Evolutionary conservation across 176 grass and related monocot species (phyloP), one percentile per base, ranked within the genome.

Genomic region (Guadua angustifolia): DNA sequence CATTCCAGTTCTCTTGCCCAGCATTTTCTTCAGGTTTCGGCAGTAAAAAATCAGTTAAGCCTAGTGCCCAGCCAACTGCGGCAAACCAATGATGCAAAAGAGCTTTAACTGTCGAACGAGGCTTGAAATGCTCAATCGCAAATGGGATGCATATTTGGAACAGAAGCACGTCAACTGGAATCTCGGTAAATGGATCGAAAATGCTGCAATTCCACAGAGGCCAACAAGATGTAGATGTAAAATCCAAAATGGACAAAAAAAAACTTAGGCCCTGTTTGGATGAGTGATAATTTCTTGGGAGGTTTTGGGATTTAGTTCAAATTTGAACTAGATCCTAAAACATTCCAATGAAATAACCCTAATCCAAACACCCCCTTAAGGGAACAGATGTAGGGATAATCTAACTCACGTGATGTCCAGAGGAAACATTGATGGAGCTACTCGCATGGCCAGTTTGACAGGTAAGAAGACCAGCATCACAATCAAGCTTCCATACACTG

Each of bases 141-240:
- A 95, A 99, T 56, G 97, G 97, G 69, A 99, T 99, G 86, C 97
- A 94, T 78, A 99, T 99, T 90, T 96, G 91, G 66, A 99, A 91
- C 81, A 99, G 71, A 66, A 96, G 89, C 14, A 99, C 88, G 19
- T 99, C 93, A 60, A 94, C 88, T 78, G 97, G 93, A 73, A 99
- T 92, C 86, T 99, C 97, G 1, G 91, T 99, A 68, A 99, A 96
- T 16, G 97, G 97, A 60, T 99, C 97, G 19, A 91, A 99, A 75
- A 99, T 93, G 82, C 97, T 99, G 89, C 86, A 94, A 75, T 22
- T 64, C 55, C n/a, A 66, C 32, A 73, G 0, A 25, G 8, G 21
- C 18, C 24, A 76, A 78, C 6, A 73, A 49, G 29, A 85, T 58
- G 42, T 10, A 88, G 11, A 36, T 58, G 58, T 78, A 13, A 21